phyloP scores from a whole-genome alignment of 495 filamentous ascomycete species.

The Podospora pseudoanserina region DNA sequence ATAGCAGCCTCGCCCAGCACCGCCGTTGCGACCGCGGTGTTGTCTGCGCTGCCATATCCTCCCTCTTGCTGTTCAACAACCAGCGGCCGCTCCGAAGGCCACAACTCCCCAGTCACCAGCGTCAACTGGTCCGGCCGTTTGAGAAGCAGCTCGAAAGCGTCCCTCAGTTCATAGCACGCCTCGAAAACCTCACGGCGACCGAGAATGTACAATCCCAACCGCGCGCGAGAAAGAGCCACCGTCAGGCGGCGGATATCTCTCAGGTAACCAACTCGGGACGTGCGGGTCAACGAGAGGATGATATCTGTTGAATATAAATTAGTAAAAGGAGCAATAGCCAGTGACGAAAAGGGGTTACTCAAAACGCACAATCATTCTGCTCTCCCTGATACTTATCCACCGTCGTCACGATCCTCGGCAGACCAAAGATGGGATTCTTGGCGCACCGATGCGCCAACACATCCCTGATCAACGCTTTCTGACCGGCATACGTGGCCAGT shows the following conservation, averaged over 20 bases:
- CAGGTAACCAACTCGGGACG: slow-evolving; percentile 85
- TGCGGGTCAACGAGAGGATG: slow-evolving; percentile 86
- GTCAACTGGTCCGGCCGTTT: slow-evolving; percentile 72
- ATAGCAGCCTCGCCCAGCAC: slow-evolving; percentile 59
- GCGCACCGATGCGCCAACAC: slow-evolving; percentile 82
- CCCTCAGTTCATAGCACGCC: slow-evolving; percentile 78
- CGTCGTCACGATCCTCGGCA: slow-evolving; percentile 86
- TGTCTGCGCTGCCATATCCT: slow-evolving; percentile 43
- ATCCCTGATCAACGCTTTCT: slow-evolving; percentile 84
- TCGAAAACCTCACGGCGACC: slow-evolving; percentile 89
- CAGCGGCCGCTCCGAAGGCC: slow-evolving; percentile 61
- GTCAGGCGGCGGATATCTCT: slow-evolving; percentile 92
- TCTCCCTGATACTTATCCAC: slow-evolving; percentile 99
- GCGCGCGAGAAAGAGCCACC: slow-evolving; percentile 91
- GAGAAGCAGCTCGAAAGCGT: slow-evolving; percentile 74
- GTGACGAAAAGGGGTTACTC: background rate
- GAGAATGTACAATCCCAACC: slow-evolving; percentile 88
- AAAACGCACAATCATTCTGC: slow-evolving; percentile 90
- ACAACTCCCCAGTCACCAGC: slow-evolving; percentile 82
- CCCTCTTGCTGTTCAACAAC: slow-evolving; percentile 45
- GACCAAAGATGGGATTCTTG: slow-evolving; percentile 78
- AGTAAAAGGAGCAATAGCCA: background rate
- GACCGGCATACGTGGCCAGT: slow-evolving; percentile 91
- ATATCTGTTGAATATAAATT: slow-evolving; percentile 58
- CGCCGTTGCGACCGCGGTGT: background rate